A percentile compares a stretch with the other conserved stretches of the same genome.
phyloP scores from a whole-genome alignment of 2,329 filamentous ascomycete species.

The Colletotrichum echinochloae region DNA sequence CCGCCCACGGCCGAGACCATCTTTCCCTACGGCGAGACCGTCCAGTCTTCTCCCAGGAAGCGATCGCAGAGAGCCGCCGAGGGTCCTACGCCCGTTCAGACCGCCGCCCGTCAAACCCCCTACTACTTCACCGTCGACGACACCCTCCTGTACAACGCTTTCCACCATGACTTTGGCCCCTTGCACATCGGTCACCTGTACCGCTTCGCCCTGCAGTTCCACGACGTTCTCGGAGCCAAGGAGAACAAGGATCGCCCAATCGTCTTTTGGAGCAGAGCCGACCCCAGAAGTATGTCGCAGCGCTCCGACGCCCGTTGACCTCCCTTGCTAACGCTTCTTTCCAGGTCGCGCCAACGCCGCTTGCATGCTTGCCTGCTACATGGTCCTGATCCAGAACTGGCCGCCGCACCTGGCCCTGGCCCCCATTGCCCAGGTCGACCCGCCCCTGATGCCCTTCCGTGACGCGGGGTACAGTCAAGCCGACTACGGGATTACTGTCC shows the following conservation, averaged over 20 bases:
- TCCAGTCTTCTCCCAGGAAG: constrained; percentile 49
- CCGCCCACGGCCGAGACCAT: constrained; percentile 83
- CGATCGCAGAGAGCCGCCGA: constrained; percentile 69
- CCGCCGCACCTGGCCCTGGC: constrained; percentile 94
- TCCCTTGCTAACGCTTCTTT: constrained; percentile 44
- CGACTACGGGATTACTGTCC: constrained; percentile 94
- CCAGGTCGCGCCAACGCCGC: constrained; percentile 92
- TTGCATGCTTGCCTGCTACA: constrained; percentile 95
- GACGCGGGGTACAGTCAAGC: constrained; percentile 99
- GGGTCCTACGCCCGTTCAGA: constrained; percentile 53
- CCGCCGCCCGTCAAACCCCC: constrained; percentile 67
- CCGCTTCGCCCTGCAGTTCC: constrained; percentile 94
- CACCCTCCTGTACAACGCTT: constrained; percentile 93
- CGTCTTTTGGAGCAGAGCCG: constrained; percentile 95
- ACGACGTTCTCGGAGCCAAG: constrained; percentile 92
- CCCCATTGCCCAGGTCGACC: constrained; percentile 95
- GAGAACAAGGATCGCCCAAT: constrained; percentile 91
- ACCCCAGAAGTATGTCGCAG: constrained; percentile 81
- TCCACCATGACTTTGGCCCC: constrained; percentile 98
- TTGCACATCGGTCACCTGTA: constrained; percentile 98
- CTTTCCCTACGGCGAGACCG: constrained; percentile 82
- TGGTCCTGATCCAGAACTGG: constrained; percentile 98
- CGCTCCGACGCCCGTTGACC: constrained; percentile 3
- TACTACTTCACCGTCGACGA: constrained; percentile 98
- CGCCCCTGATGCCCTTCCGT: constrained; percentile 97